phyloP scores from a whole-genome alignment of 2,329 filamentous ascomycete species.

The Fusarium sambucinum region DNA sequence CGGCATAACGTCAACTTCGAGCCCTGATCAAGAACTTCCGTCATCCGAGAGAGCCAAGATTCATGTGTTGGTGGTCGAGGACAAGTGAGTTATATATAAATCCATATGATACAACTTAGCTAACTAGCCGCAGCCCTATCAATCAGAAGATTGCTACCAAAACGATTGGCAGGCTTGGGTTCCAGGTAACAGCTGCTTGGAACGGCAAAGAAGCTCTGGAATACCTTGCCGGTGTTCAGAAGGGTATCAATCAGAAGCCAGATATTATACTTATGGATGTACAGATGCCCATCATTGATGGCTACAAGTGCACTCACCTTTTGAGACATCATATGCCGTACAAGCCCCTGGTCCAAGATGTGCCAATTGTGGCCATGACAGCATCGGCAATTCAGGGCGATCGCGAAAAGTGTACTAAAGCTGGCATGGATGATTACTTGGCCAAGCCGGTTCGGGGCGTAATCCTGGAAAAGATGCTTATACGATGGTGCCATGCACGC shows the following conservation, averaged over 20 bases:
- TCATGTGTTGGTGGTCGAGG: slow-evolving; percentile 82
- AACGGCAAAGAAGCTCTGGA: slow-evolving; percentile 84
- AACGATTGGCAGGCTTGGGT: slow-evolving; percentile 79
- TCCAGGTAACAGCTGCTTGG: slow-evolving; percentile 77
- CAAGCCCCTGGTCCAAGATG: slow-evolving; percentile 67
- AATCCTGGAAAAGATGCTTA: slow-evolving; percentile 76
- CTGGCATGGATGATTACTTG: slow-evolving; percentile 82
- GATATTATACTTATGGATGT: slow-evolving; percentile 85
- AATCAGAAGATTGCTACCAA: slow-evolving; percentile 83
- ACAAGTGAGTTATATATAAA: slow-evolving; percentile 70
- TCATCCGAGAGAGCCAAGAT: slow-evolving; percentile 70
- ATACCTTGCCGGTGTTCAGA: slow-evolving; percentile 70
- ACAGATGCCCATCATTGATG: slow-evolving; percentile 81
- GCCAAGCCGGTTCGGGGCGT: slow-evolving; percentile 79
- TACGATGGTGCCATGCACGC: slow-evolving; percentile 70
- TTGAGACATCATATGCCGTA: slow-evolving; percentile 77
- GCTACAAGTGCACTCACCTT: slow-evolving; percentile 80
- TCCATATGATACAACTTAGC: neutral
- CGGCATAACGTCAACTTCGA: slow-evolving; percentile 51
- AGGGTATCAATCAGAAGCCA: slow-evolving; percentile 67
- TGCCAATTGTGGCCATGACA: slow-evolving; percentile 86
- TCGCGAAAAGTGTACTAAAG: slow-evolving; percentile 76
- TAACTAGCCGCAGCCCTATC: slow-evolving; percentile 62
- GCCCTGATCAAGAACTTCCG: slow-evolving; percentile 63
- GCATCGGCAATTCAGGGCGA: slow-evolving; percentile 83